Evolutionary conservation across 345 rosid genomes (phyloP).

Genomic region (Ailanthus altissimus): DNA sequence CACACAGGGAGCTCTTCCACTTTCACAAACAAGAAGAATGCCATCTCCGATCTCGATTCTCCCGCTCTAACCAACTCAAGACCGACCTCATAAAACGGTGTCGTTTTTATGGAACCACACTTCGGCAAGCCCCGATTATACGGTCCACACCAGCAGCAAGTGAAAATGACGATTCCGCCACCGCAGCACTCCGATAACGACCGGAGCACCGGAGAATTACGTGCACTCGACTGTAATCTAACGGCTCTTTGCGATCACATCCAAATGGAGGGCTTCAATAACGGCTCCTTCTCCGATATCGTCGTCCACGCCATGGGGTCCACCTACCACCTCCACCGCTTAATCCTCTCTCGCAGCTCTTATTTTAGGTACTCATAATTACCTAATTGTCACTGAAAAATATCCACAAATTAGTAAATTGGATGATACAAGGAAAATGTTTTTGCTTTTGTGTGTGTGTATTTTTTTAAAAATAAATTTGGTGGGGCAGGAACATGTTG

Average conservation of each 20-base stretch:
- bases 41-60: slow-evolving; percentile 19
- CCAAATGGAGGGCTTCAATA: slow-evolving; percentile 78
- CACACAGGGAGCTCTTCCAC: background rate
- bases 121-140: slow-evolving; percentile 38
- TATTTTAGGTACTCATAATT: slow-evolving; percentile 69
- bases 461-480: background rate
- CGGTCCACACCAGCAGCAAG: slow-evolving; percentile 37
- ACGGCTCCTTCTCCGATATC: slow-evolving; percentile 88
- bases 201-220: slow-evolving; percentile 66
- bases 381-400: background rate
- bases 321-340: slow-evolving; percentile 86
- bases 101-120: slow-evolving; percentile 32
- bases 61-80: background rate
- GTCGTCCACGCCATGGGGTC: slow-evolving; percentile 85
- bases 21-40: slow-evolving; percentile 1
- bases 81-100: background rate
- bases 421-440: background rate
- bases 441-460: background rate
- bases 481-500: slow-evolving; percentile 71
- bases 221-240: slow-evolving; percentile 80
- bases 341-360: slow-evolving; percentile 88
- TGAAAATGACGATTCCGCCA: slow-evolving; percentile 46
- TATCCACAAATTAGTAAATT: background rate
- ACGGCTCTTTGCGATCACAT: slow-evolving; percentile 91
- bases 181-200: slow-evolving; percentile 63